Percentiles rank a stretch among this genome's conserved stretches.
These are phyloP conservation scores for Antarctomyces pellizariae DNA, from an alignment of 495 filamentous ascomycete genomes.

Conservation along the genomic window DNA sequence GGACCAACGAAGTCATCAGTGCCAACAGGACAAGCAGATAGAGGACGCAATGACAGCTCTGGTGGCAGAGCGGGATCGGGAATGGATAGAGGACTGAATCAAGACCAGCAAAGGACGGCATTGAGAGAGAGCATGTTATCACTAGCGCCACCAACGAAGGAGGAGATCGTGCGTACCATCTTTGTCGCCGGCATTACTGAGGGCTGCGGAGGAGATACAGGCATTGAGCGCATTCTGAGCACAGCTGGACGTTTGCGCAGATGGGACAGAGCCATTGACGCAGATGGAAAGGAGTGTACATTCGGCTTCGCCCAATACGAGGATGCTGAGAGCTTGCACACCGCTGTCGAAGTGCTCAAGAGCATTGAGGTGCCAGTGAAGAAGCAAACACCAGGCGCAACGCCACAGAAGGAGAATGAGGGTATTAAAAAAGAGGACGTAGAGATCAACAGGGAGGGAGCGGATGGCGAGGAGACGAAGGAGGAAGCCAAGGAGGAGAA, in stretches of 20 bases:
- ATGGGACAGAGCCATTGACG: conserved; percentile 67
- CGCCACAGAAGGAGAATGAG: too few relatives aligned
- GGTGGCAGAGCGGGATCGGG: conserved; percentile 48
- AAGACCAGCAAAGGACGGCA: conserved; percentile 46
- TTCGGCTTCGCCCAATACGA: conserved; percentile 98
- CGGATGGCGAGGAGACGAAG: conserved; percentile 12
- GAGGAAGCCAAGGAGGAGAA: conserved; percentile 27
- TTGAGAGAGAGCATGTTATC: conserved; percentile 54
- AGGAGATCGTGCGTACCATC: conserved; percentile 77
- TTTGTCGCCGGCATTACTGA: conserved; percentile 75
- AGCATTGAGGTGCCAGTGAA: conserved; percentile 71
- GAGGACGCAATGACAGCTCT: conserved; percentile 19
- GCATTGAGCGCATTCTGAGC: conserved; percentile 57
- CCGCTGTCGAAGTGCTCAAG: conserved; percentile 67
- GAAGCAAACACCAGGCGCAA: conserved; percentile 34
- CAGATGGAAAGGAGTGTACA: conserved; percentile 59
- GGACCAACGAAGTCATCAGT: conserved; percentile 40
- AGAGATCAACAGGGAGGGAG: too few relatives aligned
- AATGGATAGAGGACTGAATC: conserved; percentile 28
- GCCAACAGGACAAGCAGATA: conserved; percentile 19
- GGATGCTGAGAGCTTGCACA: conserved; percentile 68
- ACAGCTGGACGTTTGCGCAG: conserved; percentile 56
- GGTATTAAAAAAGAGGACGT: conserved; percentile 18
- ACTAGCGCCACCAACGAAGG: conserved; percentile 61
- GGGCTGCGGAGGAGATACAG: conserved; percentile 52